These are phyloP conservation scores for Galerina marginata DNA, from an alignment of 768 basidiomycete genomes.

Conservation along the genomic window DNA sequence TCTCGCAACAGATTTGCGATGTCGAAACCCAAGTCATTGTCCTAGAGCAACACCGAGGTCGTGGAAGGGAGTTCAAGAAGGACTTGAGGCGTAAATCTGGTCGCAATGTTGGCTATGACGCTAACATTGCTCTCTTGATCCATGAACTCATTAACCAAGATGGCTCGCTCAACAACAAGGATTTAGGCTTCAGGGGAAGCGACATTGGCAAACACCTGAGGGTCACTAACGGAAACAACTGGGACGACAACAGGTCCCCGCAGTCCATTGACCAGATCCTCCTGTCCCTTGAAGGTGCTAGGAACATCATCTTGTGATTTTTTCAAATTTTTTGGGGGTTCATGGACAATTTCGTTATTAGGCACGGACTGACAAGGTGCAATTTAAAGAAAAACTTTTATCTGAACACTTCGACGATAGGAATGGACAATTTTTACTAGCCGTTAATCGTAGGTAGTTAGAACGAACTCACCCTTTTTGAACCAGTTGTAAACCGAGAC, in stretches of 20 bases:
- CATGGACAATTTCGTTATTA: no score
- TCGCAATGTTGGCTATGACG: constrained; percentile 45
- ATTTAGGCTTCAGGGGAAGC: constrained; percentile 41
- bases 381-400: no score
- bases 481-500: no score
- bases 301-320: no score
- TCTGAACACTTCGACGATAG: no score
- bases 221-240: constrained; percentile 44
- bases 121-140: constrained; percentile 29
- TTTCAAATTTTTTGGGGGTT: no score
- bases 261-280: no score
- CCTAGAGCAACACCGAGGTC: constrained; percentile 47
- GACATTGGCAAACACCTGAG: constrained; percentile 46
- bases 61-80: constrained; percentile 43
- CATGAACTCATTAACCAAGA: constrained; percentile 26
- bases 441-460: no score
- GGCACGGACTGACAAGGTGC: no score
- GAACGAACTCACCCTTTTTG: no score
- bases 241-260: constrained; percentile 31
- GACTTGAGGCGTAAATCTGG: constrained; percentile 47
- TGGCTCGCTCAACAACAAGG: constrained; percentile 35
- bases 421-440: no score
- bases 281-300: no score
- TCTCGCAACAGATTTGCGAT: constrained; percentile 52
- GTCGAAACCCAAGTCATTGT: constrained; percentile 53